Evolutionary conservation across 108 stramenopile genomes (phyloP).

Genomic region (Schizochytrium sp.): DNA sequence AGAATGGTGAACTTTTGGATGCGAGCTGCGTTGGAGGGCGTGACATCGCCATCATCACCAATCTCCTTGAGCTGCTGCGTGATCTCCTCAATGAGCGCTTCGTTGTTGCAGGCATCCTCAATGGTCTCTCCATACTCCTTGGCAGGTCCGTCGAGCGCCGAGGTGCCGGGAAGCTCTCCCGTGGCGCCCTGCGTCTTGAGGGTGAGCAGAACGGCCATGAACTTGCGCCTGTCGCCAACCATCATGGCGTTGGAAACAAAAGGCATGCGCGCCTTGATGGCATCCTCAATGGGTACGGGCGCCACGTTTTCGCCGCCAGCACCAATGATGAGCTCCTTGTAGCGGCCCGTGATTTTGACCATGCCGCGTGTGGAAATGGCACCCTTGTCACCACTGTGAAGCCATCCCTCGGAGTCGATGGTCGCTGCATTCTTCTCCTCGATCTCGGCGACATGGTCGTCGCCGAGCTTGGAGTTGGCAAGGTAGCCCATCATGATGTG

Average conservation of each 20-base stretch:
- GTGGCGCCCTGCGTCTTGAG: slow-evolving; percentile 31
- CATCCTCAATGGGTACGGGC: slow-evolving; percentile 52
- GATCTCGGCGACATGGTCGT: slow-evolving; percentile 29
- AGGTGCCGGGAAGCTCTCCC: background rate
- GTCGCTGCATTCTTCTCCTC: slow-evolving; percentile 54
- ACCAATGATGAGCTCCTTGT: slow-evolving; percentile 43
- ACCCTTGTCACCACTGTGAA: slow-evolving; percentile 56
- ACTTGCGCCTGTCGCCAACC: slow-evolving; percentile 51
- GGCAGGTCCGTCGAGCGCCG: slow-evolving; percentile 3
- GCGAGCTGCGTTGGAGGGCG: slow-evolving; percentile 61
- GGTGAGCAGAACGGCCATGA: slow-evolving; percentile 38
- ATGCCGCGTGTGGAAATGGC: background rate
- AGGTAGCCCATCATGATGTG: slow-evolving; percentile 72
- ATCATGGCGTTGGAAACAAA: slow-evolving; percentile 47
- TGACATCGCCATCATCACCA: background rate
- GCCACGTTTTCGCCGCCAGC: slow-evolving; percentile 52
- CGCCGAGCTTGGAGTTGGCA: slow-evolving; percentile 14
- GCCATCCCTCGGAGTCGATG: slow-evolving; percentile 57
- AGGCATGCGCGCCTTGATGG: slow-evolving; percentile 41
- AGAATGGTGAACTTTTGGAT: slow-evolving; percentile 55
- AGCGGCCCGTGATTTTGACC: slow-evolving; percentile 32
- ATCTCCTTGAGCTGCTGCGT: slow-evolving; percentile 23
- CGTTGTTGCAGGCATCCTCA: slow-evolving; percentile 13
- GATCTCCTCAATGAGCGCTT: slow-evolving; percentile 18
- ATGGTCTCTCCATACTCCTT: background rate